A percentile compares a stretch with the other conserved stretches of the same genome.
Conservation (phyloP, 441 rosid genomes). For the Adansonia madagascariensis region DNA sequence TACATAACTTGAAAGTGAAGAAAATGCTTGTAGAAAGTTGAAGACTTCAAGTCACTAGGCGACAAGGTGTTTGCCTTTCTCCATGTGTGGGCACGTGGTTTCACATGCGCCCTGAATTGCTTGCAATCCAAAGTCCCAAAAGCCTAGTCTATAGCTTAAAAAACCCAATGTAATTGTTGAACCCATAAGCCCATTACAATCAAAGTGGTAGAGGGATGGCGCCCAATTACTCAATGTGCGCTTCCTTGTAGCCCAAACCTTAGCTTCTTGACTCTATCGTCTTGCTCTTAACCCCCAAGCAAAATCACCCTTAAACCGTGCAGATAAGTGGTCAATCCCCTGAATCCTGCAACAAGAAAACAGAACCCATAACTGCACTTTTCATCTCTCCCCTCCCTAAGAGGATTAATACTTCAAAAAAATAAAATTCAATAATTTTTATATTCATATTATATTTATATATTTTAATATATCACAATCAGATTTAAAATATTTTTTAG, state of each 20-base stretch:
- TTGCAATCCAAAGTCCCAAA: background rate
- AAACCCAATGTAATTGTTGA: background rate
- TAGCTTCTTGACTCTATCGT: background rate
- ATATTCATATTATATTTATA: no score
- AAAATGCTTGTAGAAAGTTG: background rate
- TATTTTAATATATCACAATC: no score
- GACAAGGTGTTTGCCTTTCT: background rate
- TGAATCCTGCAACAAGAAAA: no score
- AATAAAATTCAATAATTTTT: no score
- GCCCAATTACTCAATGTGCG: background rate
- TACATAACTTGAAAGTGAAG: background rate
- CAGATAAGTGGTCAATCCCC: no score
- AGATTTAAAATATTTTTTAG: no score
- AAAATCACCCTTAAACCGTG: no score
- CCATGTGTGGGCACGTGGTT: constrained; percentile 21
- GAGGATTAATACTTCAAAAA: no score
- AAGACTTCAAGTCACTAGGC: background rate
- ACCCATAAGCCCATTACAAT: background rate
- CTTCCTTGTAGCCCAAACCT: background rate
- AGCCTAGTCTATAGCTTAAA: background rate
- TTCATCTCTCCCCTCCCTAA: no score
- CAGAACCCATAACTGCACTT: no score
- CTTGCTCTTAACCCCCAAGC: no score
- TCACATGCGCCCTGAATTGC: background rate
- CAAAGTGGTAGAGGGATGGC: background rate